Evolutionary conservation across 2,329 filamentous ascomycete species (phyloP).

Genomic region (Trichoderma sp.): DNA sequence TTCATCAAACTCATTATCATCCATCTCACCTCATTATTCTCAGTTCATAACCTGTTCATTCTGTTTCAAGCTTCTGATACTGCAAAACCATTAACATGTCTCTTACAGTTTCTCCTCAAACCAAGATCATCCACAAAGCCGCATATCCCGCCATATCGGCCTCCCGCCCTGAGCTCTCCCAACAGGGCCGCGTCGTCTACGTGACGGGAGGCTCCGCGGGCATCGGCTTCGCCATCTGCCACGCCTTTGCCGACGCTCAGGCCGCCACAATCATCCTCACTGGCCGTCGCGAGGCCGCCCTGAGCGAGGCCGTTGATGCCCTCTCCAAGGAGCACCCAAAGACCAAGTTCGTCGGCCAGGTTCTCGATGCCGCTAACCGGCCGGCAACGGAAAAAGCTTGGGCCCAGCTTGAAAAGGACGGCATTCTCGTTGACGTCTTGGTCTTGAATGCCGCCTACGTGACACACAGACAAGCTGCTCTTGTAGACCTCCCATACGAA

Average conservation of each 20-base stretch:
- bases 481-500: conserved; percentile 27
- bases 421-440: conserved; percentile 34
- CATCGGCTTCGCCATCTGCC: conserved; percentile 65
- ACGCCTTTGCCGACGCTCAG: conserved; percentile 51
- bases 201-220: conserved; percentile 67
- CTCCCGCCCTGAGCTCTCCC: conserved; percentile 42
- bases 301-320: conserved; percentile 2
- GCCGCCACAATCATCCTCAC: conserved; percentile 44
- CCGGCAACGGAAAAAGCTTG: conserved; percentile 38
- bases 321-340: conserved; percentile 14
- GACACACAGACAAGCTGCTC: not conserved
- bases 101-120: conserved; percentile 34
- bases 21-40: not conserved
- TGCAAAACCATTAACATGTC: not conserved
- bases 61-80: not conserved
- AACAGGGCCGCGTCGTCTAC: conserved; percentile 55
- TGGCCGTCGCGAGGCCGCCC: conserved; percentile 38
- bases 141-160: conserved; percentile 45
- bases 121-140: conserved; percentile 38
- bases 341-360: conserved; percentile 8
- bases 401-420: conserved; percentile 34
- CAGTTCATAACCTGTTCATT: too few relatives aligned
- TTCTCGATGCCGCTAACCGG: conserved; percentile 34
- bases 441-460: conserved; percentile 33
- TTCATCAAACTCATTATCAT: not conserved